These are phyloP conservation scores for Anisogramma anomala DNA, from an alignment of 2,329 filamentous ascomycete genomes.

Conservation along the genomic window DNA sequence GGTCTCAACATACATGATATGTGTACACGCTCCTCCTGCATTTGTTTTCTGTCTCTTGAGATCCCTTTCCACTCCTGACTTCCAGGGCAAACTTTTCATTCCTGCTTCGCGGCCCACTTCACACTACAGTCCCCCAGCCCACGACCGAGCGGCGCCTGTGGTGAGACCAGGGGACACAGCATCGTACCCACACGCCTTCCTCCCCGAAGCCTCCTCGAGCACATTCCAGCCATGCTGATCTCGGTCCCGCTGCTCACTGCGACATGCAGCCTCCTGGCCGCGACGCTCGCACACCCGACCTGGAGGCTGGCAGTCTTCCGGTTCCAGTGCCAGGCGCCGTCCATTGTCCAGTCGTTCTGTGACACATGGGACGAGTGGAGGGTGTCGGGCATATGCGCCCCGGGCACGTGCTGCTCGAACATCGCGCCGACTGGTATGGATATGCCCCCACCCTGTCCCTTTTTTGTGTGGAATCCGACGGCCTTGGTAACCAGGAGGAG, in stretches of 20 bases:
- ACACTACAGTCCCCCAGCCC: too few relatives aligned
- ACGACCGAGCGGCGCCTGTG: too few relatives aligned
- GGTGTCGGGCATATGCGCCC: slow-evolving; percentile 10
- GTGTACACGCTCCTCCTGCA: too few relatives aligned
- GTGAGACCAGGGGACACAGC: too few relatives aligned
- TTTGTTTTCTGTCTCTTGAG: too few relatives aligned
- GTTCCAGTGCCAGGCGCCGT: slow-evolving; percentile 9
- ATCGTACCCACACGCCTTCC: too few relatives aligned
- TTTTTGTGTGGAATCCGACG: neutral
- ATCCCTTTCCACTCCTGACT: too few relatives aligned
- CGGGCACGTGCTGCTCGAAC: slow-evolving; percentile 11
- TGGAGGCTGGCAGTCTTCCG: slow-evolving; percentile 10
- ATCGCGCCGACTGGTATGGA: slow-evolving; percentile 5
- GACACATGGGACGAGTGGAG: slow-evolving; percentile 10
- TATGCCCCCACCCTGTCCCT: too few relatives aligned
- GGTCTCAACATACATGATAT: too few relatives aligned
- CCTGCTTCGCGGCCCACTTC: too few relatives aligned
- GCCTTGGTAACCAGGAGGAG: neutral
- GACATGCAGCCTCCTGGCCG: neutral
- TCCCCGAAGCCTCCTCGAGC: too few relatives aligned
- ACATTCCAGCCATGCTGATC: neutral
- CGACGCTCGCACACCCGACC: neutral
- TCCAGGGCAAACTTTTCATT: too few relatives aligned
- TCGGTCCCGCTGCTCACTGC: slow-evolving; percentile 2
- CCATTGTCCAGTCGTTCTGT: slow-evolving; percentile 4